Percentiles rank a stretch among this genome's conserved stretches.
phyloP scores from a whole-genome alignment of 495 filamentous ascomycete genomes.

The Cercophora newfieldiana region DNA sequence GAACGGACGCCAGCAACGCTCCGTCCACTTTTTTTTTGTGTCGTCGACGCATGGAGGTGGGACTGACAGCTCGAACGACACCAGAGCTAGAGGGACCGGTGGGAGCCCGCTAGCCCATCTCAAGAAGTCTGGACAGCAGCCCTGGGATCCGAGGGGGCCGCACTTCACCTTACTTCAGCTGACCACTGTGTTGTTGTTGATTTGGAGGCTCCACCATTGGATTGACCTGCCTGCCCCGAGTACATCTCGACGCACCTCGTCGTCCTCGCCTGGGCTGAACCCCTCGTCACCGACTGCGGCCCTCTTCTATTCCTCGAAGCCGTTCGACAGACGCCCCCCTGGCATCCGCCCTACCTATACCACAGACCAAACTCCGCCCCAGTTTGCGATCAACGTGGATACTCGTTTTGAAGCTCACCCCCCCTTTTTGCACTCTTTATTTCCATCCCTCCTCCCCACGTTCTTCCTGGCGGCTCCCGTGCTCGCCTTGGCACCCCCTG shows the following conservation, averaged over 20 bases:
- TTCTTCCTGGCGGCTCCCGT: constrained; percentile 2
- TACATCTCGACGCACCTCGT: not conserved
- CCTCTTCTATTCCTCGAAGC: not conserved
- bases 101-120: constrained; percentile 8
- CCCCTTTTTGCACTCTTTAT: not conserved
- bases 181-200: not conserved
- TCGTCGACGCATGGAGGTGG: constrained; percentile 9
- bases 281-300: not conserved
- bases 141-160: not conserved
- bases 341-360: constrained; percentile 4
- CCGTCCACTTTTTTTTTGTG: not conserved
- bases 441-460: not conserved
- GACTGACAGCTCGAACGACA: not conserved
- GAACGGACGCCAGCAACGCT: constrained; percentile 3
- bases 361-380: not conserved
- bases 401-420: not conserved
- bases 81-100: not conserved
- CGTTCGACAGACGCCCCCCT: not conserved
- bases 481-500: not conserved
- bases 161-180: constrained; percentile 9
- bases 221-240: not conserved
- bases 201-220: constrained; percentile 10
- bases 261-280: constrained; percentile 6
- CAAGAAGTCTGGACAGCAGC: constrained; percentile 10
- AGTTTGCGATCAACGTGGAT: not conserved